phyloP scores from a whole-genome alignment of 2,329 filamentous ascomycete genomes.

The Neobulgaria alba region DNA sequence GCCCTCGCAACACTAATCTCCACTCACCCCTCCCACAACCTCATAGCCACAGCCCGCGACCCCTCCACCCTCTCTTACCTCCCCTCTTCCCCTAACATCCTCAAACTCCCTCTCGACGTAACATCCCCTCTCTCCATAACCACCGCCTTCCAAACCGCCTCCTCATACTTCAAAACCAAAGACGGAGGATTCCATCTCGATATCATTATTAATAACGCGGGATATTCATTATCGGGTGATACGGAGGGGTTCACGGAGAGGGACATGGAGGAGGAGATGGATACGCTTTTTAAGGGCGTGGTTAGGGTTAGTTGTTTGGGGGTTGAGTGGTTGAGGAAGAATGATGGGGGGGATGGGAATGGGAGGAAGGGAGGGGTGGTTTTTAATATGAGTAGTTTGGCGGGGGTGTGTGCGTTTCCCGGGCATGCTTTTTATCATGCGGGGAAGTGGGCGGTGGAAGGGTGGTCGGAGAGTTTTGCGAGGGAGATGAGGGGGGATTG shows the following conservation, averaged over 20 bases:
- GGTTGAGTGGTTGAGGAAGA: conserved; percentile 32
- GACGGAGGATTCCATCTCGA: conserved; percentile 47
- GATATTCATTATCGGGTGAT: conserved; percentile 44
- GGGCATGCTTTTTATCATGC: conserved; percentile 34
- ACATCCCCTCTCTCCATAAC: conserved; percentile 32
- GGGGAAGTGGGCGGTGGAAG: conserved; percentile 35
- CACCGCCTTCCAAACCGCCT: conserved; percentile 30
- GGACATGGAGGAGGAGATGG: conserved; percentile 31
- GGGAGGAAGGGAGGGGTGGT: conserved; percentile 30
- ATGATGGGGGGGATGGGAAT: conserved; percentile 26
- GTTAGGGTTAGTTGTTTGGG: conserved; percentile 32
- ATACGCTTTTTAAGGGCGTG: conserved; percentile 38
- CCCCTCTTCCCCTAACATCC: conserved; percentile 29
- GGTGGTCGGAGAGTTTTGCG: conserved; percentile 31
- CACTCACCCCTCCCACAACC: conserved; percentile 31
- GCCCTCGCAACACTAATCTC: conserved; percentile 33
- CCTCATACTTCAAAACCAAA: conserved; percentile 14
- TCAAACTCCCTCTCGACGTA: conserved; percentile 41
- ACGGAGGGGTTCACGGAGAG: conserved; percentile 37
- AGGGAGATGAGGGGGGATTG: conserved; percentile 32
- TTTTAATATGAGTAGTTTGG: conserved; percentile 34
- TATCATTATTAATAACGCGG: conserved; percentile 53
- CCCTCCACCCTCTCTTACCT: conserved; percentile 33
- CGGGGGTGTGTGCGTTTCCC: conserved; percentile 30
- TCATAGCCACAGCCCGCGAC: conserved; percentile 42